Conservation (phyloP, 495 filamentous ascomycete species). For the Recurvomyces mirabilis region DNA sequence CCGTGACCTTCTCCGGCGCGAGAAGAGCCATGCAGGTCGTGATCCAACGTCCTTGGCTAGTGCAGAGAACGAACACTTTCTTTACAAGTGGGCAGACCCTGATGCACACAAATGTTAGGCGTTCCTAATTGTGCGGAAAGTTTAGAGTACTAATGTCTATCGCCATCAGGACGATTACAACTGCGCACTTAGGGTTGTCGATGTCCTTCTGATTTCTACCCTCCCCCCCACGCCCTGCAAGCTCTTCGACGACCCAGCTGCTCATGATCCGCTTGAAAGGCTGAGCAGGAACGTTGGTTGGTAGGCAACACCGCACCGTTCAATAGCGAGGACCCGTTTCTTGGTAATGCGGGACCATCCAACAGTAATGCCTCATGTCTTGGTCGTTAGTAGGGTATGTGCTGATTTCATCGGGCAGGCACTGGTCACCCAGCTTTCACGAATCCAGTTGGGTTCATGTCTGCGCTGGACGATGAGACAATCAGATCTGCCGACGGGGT, state of each 20-base stretch:
- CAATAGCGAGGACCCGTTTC: constrained; percentile 30
- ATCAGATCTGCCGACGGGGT: constrained; percentile 42
- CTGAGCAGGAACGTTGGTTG: constrained; percentile 29
- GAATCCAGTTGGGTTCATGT: constrained; percentile 42
- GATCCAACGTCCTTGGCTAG: constrained; percentile 55
- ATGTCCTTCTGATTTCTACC: constrained; percentile 39
- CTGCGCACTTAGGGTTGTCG: constrained; percentile 29
- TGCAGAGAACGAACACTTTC: constrained; percentile 49
- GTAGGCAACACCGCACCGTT: constrained; percentile 47
- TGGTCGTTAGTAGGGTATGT: too few relatives aligned
- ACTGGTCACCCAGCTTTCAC: constrained; percentile 49
- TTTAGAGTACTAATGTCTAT: neutral
- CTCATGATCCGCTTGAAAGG: constrained; percentile 17
- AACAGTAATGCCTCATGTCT: too few relatives aligned
- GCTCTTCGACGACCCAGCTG: constrained; percentile 9
- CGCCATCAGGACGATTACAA: constrained; percentile 33
- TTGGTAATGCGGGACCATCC: too few relatives aligned
- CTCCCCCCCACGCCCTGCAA: constrained; percentile 12
- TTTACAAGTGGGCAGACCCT: too few relatives aligned
- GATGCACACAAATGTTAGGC: too few relatives aligned
- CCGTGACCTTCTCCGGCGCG: constrained; percentile 47
- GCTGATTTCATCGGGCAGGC: too few relatives aligned
- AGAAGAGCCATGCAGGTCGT: constrained; percentile 48
- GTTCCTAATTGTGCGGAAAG: too few relatives aligned
- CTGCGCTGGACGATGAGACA: constrained; percentile 21